A percentile compares a stretch with the other conserved stretches of the same genome.
These are phyloP conservation scores for Lepraria neglecta DNA, from an alignment of 495 filamentous ascomycete species.

Conservation along the genomic window DNA sequence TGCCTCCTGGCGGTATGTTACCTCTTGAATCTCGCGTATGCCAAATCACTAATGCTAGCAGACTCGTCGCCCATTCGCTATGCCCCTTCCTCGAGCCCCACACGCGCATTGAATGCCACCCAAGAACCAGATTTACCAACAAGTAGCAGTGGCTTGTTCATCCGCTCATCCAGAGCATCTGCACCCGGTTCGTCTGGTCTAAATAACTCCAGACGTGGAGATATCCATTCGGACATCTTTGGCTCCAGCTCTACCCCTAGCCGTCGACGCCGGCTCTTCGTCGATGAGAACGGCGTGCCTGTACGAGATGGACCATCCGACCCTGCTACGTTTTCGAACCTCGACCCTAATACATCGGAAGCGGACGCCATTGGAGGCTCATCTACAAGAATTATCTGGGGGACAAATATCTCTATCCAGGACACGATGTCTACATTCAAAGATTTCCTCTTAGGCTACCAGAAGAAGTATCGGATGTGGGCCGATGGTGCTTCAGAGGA, in stretches of 20 bases:
- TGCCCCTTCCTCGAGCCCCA: conserved; percentile 77
- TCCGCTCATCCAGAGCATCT: conserved; percentile 55
- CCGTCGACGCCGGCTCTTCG: conserved; percentile 64
- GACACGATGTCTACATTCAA: conserved; percentile 83
- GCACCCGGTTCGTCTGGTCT: conserved; percentile 42
- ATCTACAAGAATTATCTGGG: conserved; percentile 85
- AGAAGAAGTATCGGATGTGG: conserved; percentile 89
- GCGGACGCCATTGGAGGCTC: conserved; percentile 77
- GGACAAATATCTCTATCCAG: conserved; percentile 89
- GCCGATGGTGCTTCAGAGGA: conserved; percentile 72
- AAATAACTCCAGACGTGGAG: conserved; percentile 59
- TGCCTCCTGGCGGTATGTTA: conserved; percentile 21
- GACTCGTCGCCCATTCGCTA: conserved; percentile 91
- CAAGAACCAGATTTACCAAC: conserved; percentile 62
- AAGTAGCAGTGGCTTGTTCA: conserved; percentile 80
- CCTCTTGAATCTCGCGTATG: conserved; percentile 2
- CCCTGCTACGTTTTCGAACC: conserved; percentile 76
- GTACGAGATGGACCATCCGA: conserved; percentile 60
- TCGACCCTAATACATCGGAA: conserved; percentile 84
- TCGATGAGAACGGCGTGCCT: conserved; percentile 74
- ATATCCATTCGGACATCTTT: conserved; percentile 72
- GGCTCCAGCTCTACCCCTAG: conserved; percentile 60
- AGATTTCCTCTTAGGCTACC: conserved; percentile 84
- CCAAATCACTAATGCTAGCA: conserved; percentile 30
- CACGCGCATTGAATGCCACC: conserved; percentile 43